Conservation (phyloP, 179 eudicot genomes). For the Silene coronaria region DNA sequence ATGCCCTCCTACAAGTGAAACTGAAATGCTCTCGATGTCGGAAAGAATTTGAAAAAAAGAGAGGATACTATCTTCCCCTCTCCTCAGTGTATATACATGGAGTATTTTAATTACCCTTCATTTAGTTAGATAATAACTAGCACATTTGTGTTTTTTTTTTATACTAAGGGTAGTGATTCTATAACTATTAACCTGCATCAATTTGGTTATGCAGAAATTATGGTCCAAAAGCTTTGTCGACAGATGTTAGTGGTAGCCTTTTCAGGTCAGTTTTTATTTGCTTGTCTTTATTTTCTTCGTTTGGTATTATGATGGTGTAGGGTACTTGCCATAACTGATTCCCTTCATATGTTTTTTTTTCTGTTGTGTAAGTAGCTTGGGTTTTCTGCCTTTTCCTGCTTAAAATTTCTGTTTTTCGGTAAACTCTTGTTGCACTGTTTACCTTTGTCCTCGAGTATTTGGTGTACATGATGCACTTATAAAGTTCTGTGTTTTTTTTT, state of each 20-base stretch:
- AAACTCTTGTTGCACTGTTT: not conserved
- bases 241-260: constrained; percentile 30
- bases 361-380: constrained; percentile 2
- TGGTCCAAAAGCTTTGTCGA: constrained; percentile 27
- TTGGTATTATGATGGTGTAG: not conserved
- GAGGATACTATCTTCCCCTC: too few species aligned
- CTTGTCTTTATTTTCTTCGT: not conserved
- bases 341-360: not conserved
- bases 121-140: not conserved
- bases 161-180: not conserved
- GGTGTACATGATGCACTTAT: not conserved
- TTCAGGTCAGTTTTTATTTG: constrained; percentile 36
- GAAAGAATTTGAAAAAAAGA: too few species aligned
- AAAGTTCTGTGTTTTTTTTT: not conserved
- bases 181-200: not conserved
- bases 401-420: not conserved
- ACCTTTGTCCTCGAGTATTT: not conserved
- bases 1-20: too few species aligned
- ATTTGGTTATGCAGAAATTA: constrained; percentile 30
- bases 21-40: too few species aligned
- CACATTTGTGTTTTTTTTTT: not conserved
- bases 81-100: not conserved
- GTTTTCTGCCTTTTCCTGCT: not conserved
- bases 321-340: not conserved
- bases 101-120: not conserved